Evolutionary conservation across 2,329 filamentous ascomycete genomes (phyloP).

Genomic region (Verticillium tricorpus): DNA sequence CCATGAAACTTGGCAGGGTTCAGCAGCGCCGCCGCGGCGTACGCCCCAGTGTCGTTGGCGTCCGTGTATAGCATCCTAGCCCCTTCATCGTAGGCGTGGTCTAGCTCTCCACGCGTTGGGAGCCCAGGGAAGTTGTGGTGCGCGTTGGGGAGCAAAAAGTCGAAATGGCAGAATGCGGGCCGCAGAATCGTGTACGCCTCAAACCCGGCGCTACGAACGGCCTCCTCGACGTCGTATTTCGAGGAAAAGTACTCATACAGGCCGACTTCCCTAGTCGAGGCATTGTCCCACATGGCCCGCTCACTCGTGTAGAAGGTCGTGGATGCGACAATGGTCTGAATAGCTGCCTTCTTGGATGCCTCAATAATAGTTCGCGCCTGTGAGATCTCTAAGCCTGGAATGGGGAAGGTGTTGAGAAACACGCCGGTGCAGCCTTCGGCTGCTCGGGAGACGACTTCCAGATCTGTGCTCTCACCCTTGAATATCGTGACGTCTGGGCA

Average conservation of each 20-base stretch:
- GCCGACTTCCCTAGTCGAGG: neutral
- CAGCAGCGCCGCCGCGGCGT: slow-evolving; percentile 24
- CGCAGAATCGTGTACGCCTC: slow-evolving; percentile 27
- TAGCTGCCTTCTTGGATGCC: slow-evolving; percentile 24
- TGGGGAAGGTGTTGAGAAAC: slow-evolving; percentile 22
- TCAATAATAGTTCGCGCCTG: slow-evolving; percentile 26
- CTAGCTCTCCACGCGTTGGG: slow-evolving; percentile 20
- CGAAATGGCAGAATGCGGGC: slow-evolving; percentile 21
- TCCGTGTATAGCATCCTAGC: slow-evolving; percentile 22
- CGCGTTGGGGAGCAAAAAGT: slow-evolving; percentile 19
- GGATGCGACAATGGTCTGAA: slow-evolving; percentile 20
- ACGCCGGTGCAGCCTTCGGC: slow-evolving; percentile 27
- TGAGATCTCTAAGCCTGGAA: slow-evolving; percentile 19
- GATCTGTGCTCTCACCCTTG: slow-evolving; percentile 27
- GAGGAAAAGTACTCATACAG: slow-evolving; percentile 28
- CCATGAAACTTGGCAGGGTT: slow-evolving; percentile 22
- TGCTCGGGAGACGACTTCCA: slow-evolving; percentile 23
- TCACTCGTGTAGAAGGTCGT: slow-evolving; percentile 17
- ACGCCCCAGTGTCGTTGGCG: slow-evolving; percentile 24
- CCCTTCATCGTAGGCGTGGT: slow-evolving; percentile 16
- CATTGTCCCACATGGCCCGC: slow-evolving; percentile 19
- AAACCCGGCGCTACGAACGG: slow-evolving; percentile 22
- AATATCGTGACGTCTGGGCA: slow-evolving; percentile 25
- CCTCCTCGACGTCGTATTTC: slow-evolving; percentile 30
- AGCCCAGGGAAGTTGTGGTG: slow-evolving; percentile 23